phyloP scores from a whole-genome alignment of 2,329 filamentous ascomycete genomes.

The Gnomoniopsis smithogilvyi region DNA sequence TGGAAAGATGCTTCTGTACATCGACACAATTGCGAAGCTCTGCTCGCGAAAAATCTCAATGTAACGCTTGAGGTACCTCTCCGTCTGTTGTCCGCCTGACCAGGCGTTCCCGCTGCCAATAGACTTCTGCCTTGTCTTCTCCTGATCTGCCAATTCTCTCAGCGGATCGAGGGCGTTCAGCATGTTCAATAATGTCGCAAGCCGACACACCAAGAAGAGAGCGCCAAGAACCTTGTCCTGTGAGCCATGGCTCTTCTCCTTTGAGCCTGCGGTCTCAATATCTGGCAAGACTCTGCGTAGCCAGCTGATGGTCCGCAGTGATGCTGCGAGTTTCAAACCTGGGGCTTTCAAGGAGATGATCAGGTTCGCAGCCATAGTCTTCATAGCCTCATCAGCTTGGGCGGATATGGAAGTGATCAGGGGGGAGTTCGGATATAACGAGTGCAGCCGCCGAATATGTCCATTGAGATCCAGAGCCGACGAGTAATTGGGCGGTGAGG shows the following conservation, averaged over 20 bases:
- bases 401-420: constrained; percentile 69
- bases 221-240: constrained; percentile 72
- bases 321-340: constrained; percentile 80
- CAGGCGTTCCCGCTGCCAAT: constrained; percentile 41
- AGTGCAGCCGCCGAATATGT: constrained; percentile 85
- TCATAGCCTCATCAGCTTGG: constrained; percentile 85
- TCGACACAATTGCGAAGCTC: constrained; percentile 90
- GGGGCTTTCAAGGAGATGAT: constrained; percentile 74
- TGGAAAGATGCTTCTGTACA: constrained; percentile 88
- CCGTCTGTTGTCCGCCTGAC: constrained; percentile 83
- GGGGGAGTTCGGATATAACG: constrained; percentile 75
- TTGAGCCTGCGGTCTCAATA: constrained; percentile 45
- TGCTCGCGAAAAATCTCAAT: constrained; percentile 98
- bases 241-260: constrained; percentile 26
- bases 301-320: constrained; percentile 89
- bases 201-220: constrained; percentile 81
- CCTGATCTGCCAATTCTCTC: constrained; percentile 85
- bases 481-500: constrained; percentile 71
- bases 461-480: constrained; percentile 87
- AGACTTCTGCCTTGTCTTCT: constrained; percentile 51
- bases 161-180: constrained; percentile 82
- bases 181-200: constrained; percentile 75
- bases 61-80: constrained; percentile 90
- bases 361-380: constrained; percentile 81
- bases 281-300: constrained; percentile 83